A percentile compares a stretch with the other conserved stretches of the same genome.
Evolutionary conservation across 768 basidiomycete species (phyloP).

Genomic region (Terana coerulea): DNA sequence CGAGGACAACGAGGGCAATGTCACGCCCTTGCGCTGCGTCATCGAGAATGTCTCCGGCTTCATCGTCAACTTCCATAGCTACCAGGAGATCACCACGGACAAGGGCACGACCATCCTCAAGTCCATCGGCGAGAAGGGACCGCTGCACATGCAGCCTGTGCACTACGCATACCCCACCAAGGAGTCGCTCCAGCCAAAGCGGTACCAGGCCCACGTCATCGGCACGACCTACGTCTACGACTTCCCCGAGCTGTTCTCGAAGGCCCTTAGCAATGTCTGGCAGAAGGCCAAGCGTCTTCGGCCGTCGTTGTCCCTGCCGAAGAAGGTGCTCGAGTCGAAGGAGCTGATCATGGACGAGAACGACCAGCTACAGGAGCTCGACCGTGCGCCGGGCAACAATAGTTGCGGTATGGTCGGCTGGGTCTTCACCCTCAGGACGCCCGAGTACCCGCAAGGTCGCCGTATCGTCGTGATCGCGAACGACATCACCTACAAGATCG

Average conservation of each 20-base stretch:
- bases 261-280: constrained; percentile 95
- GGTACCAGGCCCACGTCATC: constrained; percentile 97
- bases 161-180: constrained; percentile 93
- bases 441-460: constrained; percentile 89
- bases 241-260: constrained; percentile 98
- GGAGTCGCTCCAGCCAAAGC: constrained; percentile 96
- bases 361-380: constrained; percentile 86
- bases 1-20: constrained; percentile 93
- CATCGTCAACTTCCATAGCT: constrained; percentile 96
- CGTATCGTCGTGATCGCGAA: constrained; percentile 89
- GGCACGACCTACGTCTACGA: constrained; percentile 99
- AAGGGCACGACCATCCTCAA: constrained; percentile 94
- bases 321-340: constrained; percentile 73
- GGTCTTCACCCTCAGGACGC: constrained; percentile 90
- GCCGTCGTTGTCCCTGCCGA: constrained; percentile 68
- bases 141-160: constrained; percentile 93
- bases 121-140: constrained; percentile 97
- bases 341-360: constrained; percentile 95
- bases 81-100: constrained; percentile 97
- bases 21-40: constrained; percentile 93
- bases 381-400: constrained; percentile 91
- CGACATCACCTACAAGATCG: constrained; percentile 98
- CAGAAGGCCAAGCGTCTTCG: constrained; percentile 60
- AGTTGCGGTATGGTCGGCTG: constrained; percentile 97
- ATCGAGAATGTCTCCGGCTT: constrained; percentile 99